Evolutionary conservation across 225 moss, liverwort and hornwort species (phyloP).

Genomic region (Physcomitrellopsis africana): DNA sequence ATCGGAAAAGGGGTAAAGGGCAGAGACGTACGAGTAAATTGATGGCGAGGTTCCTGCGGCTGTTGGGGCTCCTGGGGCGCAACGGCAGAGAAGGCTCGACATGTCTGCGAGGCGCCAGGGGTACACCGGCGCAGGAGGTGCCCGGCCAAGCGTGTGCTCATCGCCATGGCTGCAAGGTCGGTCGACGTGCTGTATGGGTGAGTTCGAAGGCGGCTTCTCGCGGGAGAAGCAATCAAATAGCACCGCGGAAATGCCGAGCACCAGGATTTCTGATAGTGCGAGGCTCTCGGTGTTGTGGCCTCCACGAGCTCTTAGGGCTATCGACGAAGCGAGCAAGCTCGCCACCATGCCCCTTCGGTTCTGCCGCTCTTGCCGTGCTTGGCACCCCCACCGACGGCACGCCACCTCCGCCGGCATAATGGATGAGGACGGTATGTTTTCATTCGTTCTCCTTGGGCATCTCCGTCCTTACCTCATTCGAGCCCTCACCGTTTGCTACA

Average conservation of each 20-base stretch:
- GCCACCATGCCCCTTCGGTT: too few relatives aligned
- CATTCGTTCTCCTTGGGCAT: too few relatives aligned
- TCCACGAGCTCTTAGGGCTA: conserved; percentile 29
- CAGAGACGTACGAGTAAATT: conserved; percentile 24
- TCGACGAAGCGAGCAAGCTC: too few relatives aligned
- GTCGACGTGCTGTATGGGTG: not conserved
- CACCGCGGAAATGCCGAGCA: not conserved
- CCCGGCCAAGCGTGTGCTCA: conserved; percentile 36
- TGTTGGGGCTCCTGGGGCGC: conserved; percentile 32
- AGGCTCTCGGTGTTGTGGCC: conserved; percentile 15
- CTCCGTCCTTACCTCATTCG: too few relatives aligned
- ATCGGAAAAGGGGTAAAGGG: not conserved
- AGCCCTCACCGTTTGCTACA: too few relatives aligned
- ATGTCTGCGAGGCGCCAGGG: conserved; percentile 7
- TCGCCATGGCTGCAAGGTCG: conserved; percentile 30
- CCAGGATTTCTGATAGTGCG: not conserved
- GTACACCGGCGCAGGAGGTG: conserved; percentile 40
- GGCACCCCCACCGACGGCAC: too few relatives aligned
- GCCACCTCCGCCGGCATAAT: too few relatives aligned
- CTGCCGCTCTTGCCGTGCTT: too few relatives aligned
- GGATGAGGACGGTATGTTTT: too few relatives aligned
- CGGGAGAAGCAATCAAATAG: not conserved
- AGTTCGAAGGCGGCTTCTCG: too few relatives aligned
- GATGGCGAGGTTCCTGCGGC: conserved; percentile 17
- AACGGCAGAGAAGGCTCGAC: conserved; percentile 31